Evolutionary conservation across 306 rosid genomes (phyloP).

Genomic region (Alnus rubra): DNA sequence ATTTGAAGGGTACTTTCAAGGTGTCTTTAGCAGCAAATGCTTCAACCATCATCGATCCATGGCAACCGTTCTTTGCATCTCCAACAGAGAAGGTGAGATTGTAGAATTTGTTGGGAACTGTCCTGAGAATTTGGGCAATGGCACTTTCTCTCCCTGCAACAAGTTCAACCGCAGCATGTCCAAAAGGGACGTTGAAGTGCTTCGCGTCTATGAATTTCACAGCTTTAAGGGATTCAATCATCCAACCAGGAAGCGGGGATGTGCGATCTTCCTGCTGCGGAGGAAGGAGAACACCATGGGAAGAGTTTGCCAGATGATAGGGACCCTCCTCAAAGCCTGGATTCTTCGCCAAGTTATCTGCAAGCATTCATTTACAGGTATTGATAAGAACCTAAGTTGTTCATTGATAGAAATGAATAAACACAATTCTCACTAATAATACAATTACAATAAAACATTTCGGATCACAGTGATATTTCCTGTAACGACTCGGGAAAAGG

Average conservation of each 20-base stretch:
- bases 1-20: conserved; percentile 72
- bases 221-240: conserved; percentile 86
- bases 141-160: conserved; percentile 95
- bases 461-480: too few relatives aligned
- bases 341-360: conserved; percentile 83
- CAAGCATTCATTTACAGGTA: conserved; percentile 16
- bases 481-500: too few relatives aligned
- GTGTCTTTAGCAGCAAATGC: conserved; percentile 82
- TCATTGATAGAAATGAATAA: not conserved
- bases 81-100: conserved; percentile 67
- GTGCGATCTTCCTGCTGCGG: conserved; percentile 77
- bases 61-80: conserved; percentile 89
- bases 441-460: too few relatives aligned
- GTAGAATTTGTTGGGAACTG: conserved; percentile 59
- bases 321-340: conserved; percentile 88
- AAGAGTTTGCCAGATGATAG: conserved; percentile 68
- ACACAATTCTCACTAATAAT: not conserved
- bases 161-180: conserved; percentile 72
- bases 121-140: conserved; percentile 76
- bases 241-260: conserved; percentile 96
- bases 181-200: conserved; percentile 67
- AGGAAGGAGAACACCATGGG: conserved; percentile 84
- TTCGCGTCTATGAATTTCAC: conserved; percentile 72
- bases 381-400: conserved; percentile 12
- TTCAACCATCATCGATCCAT: conserved; percentile 91